Base-by-base conservation (phyloP, 169 alveolate species). In the Eimeria maxima region DNA sequence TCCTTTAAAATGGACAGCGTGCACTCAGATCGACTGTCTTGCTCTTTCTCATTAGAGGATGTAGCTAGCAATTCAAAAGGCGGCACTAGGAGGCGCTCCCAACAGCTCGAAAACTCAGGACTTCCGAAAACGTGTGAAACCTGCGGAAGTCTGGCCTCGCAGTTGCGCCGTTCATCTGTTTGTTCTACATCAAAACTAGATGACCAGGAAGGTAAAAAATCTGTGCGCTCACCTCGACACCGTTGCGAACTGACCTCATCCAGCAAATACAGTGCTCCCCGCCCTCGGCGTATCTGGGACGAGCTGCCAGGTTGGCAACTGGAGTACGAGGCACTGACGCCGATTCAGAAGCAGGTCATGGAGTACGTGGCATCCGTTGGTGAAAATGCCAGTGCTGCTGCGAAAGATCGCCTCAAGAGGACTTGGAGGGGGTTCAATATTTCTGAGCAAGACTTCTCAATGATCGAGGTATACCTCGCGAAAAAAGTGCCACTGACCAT, bases 311-410 rank as follows among this genome's bases (percentile, higher is more conserved):
- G 65, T 24, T 87, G 93, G 93, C 50, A 38, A 38, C 53, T 87
- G 63, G 93, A 87, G 67, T 87, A 38, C 38, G 74, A 87, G 33
- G 55, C 65, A 38, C 81, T 87, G 65, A 87, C 93, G 42, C 60
- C 83, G 8, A 87, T 87, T 87, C 93, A 87, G 93, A 60, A 87
- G 81, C 93, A 63, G 63, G 93, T 87, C 22, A 87, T 87, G 93
- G 93, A 87, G 71, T 44, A 87, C 83, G 93, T 87, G 42, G 93
- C 93, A 60, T 20, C 67, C n/a, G 65, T 14, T 42, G 38, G 83
- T 33, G 93, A 87, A n/a, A 6, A 11, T 29, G 65, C 60, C 60
- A 87, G 93, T 22, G 81, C 93, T 63, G 93, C 78, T 42, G 93
- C 93, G 45, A 87, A 63, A 27, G 63, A 44, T 42, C 78, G 93